Percentiles rank a stretch among this genome's conserved stretches.
Evolutionary conservation across 495 filamentous ascomycete genomes (phyloP).

Genomic region (Penicillium ochrochloron): DNA sequence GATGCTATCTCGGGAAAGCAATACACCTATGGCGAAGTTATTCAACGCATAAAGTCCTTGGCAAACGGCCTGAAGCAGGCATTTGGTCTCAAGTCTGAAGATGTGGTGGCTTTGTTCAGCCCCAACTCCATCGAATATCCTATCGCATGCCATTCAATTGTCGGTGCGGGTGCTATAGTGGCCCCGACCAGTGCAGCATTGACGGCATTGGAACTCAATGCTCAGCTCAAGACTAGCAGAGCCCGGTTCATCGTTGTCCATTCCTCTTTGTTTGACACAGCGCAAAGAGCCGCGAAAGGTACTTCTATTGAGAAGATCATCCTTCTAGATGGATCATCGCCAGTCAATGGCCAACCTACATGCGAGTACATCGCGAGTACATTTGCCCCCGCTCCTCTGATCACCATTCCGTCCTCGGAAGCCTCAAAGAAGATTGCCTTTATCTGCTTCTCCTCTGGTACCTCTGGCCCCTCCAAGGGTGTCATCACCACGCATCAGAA

Average conservation of each 20-base stretch:
- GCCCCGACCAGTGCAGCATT: conserved; percentile 83
- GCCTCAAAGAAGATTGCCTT: conserved; percentile 20
- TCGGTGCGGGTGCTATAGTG: conserved; percentile 76
- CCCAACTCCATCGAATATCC: conserved; percentile 73
- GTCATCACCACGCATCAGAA: conserved; percentile 77
- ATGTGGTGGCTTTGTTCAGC: conserved; percentile 66
- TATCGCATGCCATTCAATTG: conserved; percentile 66
- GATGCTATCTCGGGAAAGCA: conserved; percentile 67
- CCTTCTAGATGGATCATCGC: conserved; percentile 20
- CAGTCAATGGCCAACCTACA: conserved; percentile 24
- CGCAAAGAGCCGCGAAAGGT: conserved; percentile 60
- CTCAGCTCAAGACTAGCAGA: conserved; percentile 75
- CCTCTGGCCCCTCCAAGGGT: conserved; percentile 32
- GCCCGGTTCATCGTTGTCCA: conserved; percentile 76
- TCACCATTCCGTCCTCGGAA: conserved; percentile 13
- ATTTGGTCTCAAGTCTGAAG: conserved; percentile 75
- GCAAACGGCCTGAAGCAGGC: conserved; percentile 69
- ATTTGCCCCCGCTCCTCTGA: conserved; percentile 17
- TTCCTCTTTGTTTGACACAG: conserved; percentile 60
- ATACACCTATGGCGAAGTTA: conserved; percentile 70
- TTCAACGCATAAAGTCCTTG: conserved; percentile 65
- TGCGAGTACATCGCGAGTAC: conserved; percentile 28
- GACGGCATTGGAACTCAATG: conserved; percentile 78
- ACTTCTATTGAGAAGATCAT: conserved; percentile 28
- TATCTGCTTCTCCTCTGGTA: conserved; percentile 33